Percentiles rank a stretch among this genome's conserved stretches.
These are phyloP conservation scores for Boletus patriciae DNA, from an alignment of 768 basidiomycete genomes.

Conservation along the genomic window DNA sequence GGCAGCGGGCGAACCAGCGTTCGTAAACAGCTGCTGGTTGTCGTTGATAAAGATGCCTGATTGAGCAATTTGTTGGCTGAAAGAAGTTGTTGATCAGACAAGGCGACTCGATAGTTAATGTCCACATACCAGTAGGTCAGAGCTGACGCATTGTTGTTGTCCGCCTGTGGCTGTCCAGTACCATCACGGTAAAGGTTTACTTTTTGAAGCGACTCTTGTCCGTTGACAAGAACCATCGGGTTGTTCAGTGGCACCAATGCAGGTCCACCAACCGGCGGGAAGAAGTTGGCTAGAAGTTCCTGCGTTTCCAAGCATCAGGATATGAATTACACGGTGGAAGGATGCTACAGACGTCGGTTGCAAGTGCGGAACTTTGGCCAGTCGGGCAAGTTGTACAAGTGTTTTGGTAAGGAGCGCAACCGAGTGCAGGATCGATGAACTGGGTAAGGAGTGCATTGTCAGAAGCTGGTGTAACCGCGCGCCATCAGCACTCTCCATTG, in stretches of 20 bases:
- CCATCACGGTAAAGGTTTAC: constrained; percentile 30
- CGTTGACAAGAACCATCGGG: constrained; percentile 28
- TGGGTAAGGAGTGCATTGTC: constrained; percentile 27
- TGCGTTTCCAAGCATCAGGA: constrained; percentile 3
- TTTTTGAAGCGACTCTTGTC: constrained; percentile 24
- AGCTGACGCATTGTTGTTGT: constrained; percentile 23
- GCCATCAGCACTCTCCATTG: neutral
- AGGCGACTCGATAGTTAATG: neutral
- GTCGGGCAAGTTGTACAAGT: constrained; percentile 26
- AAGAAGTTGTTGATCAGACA: neutral
- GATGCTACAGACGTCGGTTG: constrained; percentile 21
- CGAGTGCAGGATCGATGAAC: constrained; percentile 28
- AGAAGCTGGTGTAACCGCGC: constrained; percentile 15
- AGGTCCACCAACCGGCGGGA: constrained; percentile 25
- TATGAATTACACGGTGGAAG: neutral
- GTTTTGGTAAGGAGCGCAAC: constrained; percentile 27
- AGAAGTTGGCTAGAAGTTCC: constrained; percentile 27
- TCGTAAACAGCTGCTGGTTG: constrained; percentile 23
- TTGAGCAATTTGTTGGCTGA: constrained; percentile 24
- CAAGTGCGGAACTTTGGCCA: constrained; percentile 20
- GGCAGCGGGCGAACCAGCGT: constrained; percentile 22
- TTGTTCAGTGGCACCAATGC: constrained; percentile 27
- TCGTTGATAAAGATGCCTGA: constrained; percentile 24
- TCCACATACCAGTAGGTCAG: constrained; percentile 22
- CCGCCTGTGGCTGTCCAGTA: constrained; percentile 27